Evolutionary conservation across 148 eudicot species (phyloP).

Genomic region (Heliamphora exappendiculata): DNA sequence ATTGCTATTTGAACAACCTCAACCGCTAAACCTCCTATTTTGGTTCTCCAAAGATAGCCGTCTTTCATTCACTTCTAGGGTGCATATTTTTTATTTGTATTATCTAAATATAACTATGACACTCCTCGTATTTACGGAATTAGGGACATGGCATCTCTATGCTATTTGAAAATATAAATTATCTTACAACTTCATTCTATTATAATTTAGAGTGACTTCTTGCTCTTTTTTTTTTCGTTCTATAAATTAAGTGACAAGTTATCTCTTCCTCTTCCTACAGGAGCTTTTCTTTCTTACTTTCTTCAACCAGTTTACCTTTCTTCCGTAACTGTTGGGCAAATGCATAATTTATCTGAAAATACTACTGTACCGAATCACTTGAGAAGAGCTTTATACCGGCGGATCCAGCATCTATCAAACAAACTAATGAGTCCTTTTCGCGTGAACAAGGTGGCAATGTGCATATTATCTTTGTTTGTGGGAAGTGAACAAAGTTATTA

Average conservation of each 20-base stretch:
- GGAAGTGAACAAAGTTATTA: background rate
- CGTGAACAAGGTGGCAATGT: slow-evolving; percentile 62
- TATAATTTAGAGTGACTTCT: background rate
- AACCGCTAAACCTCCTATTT: background rate
- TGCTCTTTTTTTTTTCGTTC: background rate
- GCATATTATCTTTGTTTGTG: background rate
- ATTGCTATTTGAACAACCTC: background rate
- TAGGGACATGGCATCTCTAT: background rate
- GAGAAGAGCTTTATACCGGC: slow-evolving; percentile 58
- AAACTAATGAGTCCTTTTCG: slow-evolving; percentile 49
- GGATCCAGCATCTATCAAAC: slow-evolving; percentile 45
- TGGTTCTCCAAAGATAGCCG: background rate
- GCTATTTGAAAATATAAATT: background rate
- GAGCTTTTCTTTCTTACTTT: slow-evolving; percentile 70
- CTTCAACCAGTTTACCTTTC: slow-evolving; percentile 79
- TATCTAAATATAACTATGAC: background rate
- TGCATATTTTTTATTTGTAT: background rate
- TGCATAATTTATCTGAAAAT: slow-evolving; percentile 29
- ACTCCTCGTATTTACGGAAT: background rate
- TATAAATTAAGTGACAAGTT: background rate
- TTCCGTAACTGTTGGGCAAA: slow-evolving; percentile 63
- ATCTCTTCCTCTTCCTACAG: slow-evolving; percentile 26
- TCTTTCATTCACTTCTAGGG: background rate
- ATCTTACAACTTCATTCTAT: background rate
- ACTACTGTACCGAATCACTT: slow-evolving; percentile 29